These are phyloP conservation scores for Astrocystis sublimbata DNA, from an alignment of 495 filamentous ascomycete genomes.

Conservation along the genomic window DNA sequence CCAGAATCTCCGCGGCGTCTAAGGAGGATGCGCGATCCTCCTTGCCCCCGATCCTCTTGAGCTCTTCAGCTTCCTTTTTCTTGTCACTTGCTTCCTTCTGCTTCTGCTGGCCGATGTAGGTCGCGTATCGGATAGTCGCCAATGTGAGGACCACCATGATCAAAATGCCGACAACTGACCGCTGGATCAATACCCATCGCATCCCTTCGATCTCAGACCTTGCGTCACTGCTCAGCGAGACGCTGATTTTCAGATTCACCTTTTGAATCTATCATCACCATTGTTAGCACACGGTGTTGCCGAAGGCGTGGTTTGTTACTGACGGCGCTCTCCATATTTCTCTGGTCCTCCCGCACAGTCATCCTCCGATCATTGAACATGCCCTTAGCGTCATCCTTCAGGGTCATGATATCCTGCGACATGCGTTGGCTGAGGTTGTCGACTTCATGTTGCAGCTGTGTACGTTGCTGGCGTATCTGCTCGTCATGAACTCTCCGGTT, in stretches of 20 bases:
- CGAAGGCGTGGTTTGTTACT: conserved; percentile 20
- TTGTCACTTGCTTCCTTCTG: conserved; percentile 40
- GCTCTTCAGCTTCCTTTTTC: conserved; percentile 34
- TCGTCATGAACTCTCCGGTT: conserved; percentile 61
- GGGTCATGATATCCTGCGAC: conserved; percentile 71
- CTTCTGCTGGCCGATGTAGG: conserved; percentile 44
- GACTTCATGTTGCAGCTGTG: conserved; percentile 86
- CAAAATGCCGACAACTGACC: conserved; percentile 79
- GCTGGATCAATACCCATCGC: conserved; percentile 84
- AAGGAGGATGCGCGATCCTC: conserved; percentile 39
- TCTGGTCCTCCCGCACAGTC: conserved; percentile 81
- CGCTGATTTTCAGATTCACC: conserved; percentile 90
- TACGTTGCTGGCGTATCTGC: conserved; percentile 75
- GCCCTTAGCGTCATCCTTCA: conserved; percentile 90
- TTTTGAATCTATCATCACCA: conserved; percentile 72
- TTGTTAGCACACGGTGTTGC: not conserved
- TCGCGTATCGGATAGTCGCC: conserved; percentile 50
- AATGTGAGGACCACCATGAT: conserved; percentile 54
- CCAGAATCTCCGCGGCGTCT: conserved; percentile 48
- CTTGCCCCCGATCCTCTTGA: conserved; percentile 37
- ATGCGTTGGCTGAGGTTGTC: conserved; percentile 84
- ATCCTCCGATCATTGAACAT: conserved; percentile 98
- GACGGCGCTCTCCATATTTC: conserved; percentile 73
- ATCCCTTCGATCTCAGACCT: conserved; percentile 90
- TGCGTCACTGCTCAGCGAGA: conserved; percentile 78